Evolutionary conservation across 202 grass and related monocot species (phyloP).

Genomic region (Eragrostis tef): DNA sequence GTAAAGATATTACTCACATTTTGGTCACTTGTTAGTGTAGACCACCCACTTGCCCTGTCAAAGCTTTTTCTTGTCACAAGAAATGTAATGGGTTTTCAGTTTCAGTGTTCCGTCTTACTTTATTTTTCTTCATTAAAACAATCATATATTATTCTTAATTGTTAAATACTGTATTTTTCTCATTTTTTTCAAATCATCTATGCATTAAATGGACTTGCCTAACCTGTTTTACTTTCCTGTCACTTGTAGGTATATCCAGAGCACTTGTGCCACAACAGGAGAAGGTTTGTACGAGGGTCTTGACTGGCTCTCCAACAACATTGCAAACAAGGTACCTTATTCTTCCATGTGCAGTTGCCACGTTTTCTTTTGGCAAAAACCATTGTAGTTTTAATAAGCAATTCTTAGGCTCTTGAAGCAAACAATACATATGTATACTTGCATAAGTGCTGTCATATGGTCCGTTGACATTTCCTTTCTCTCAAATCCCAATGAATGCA

Average conservation of each 20-base stretch:
- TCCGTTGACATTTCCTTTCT: not conserved
- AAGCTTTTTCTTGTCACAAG: too few relatives aligned
- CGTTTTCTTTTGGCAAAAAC: not conserved
- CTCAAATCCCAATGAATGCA: slow-evolving; percentile 8
- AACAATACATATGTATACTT: not conserved
- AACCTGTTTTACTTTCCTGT: too few relatives aligned
- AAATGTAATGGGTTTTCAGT: too few relatives aligned
- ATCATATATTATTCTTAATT: too few relatives aligned
- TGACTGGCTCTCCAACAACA: slow-evolving; percentile 60
- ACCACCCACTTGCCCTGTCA: too few relatives aligned
- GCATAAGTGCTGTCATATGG: not conserved
- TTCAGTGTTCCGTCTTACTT: too few relatives aligned
- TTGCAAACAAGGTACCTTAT: slow-evolving; percentile 51
- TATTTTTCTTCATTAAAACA: too few relatives aligned
- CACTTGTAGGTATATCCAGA: too few relatives aligned
- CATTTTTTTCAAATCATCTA: too few relatives aligned
- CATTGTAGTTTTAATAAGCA: not conserved
- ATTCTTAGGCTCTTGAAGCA: not conserved
- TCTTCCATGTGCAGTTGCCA: not conserved
- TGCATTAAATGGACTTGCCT: too few relatives aligned
- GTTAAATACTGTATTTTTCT: too few relatives aligned
- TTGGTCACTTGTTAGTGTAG: not conserved
- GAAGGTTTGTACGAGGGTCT: slow-evolving; percentile 59
- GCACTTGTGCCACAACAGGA: slow-evolving; percentile 43
- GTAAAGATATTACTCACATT: slow-evolving; percentile 20